These are phyloP conservation scores for Peronospora farinosa DNA, from an alignment of 352 stramenopile genomes.

Conservation along the genomic window DNA sequence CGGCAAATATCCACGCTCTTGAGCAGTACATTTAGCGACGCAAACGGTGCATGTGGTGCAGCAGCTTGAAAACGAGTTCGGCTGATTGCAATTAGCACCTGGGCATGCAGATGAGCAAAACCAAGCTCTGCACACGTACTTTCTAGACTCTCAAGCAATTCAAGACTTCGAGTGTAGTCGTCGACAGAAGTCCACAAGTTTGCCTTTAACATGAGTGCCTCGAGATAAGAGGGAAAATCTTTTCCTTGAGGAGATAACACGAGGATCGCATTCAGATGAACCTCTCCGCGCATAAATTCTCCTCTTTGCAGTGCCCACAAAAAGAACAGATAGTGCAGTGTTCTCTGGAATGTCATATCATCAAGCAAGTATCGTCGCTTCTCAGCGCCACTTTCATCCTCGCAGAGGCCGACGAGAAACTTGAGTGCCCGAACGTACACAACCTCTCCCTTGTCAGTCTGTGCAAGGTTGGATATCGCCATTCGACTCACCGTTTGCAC, in stretches of 20 bases:
- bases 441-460: conserved; percentile 6
- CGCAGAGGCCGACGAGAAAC: conserved; percentile 30
- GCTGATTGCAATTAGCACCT: conserved; percentile 43
- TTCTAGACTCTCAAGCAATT: conserved; percentile 35
- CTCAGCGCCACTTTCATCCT: neutral
- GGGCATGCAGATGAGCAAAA: conserved; percentile 42
- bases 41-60: conserved; percentile 40
- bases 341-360: conserved; percentile 38
- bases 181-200: conserved; percentile 24
- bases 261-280: conserved; percentile 41
- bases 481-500: conserved; percentile 46
- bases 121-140: conserved; percentile 36
- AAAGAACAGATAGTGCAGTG: conserved; percentile 46
- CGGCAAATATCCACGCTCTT: conserved; percentile 43
- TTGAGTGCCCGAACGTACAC: conserved; percentile 31
- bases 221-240: conserved; percentile 42
- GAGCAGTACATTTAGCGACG: conserved; percentile 38
- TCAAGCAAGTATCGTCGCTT: conserved; percentile 25
- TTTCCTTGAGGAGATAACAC: conserved; percentile 40
- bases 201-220: conserved; percentile 34
- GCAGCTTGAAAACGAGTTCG: conserved; percentile 33
- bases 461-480: conserved; percentile 27
- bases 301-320: conserved; percentile 45
- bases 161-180: conserved; percentile 38
- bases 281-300: conserved; percentile 33